Evolutionary conservation across 2,329 filamentous ascomycete species (phyloP).

Genomic region (Zymoseptoria pseudotritici): DNA sequence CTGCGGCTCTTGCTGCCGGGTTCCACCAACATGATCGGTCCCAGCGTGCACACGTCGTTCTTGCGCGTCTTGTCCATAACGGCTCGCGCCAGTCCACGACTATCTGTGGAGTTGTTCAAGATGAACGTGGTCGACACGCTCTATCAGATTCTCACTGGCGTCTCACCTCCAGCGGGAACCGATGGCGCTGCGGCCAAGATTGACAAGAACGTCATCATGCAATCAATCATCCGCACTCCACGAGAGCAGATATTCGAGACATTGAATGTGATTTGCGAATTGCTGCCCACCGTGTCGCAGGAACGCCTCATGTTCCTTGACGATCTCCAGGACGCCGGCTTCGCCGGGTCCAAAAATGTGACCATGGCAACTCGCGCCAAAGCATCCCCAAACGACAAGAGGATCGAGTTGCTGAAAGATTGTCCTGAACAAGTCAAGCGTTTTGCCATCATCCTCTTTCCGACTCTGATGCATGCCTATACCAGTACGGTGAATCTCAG

Average conservation of each 20-base stretch:
- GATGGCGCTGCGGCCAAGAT: conserved; percentile 78
- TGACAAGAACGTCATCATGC: conserved; percentile 97
- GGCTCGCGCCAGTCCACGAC: conserved; percentile 74
- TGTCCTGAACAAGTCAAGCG: conserved; percentile 83
- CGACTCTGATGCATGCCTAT: conserved; percentile 91
- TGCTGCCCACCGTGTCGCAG: conserved; percentile 68
- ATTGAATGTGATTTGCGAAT: conserved; percentile 91
- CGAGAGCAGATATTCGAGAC: conserved; percentile 96
- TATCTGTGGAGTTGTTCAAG: conserved; percentile 86
- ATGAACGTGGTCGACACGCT: conserved; percentile 96
- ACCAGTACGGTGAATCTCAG: conserved; percentile 94
- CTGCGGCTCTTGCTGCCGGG: conserved; percentile 83
- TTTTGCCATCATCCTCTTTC: conserved; percentile 87
- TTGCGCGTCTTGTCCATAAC: conserved; percentile 85
- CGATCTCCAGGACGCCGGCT: conserved; percentile 42
- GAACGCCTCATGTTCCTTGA: conserved; percentile 47
- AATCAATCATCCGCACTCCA: conserved; percentile 89
- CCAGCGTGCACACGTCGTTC: conserved; percentile 94
- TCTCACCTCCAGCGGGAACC: conserved; percentile 75
- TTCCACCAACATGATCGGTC: conserved; percentile 88
- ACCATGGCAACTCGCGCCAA: conserved; percentile 39
- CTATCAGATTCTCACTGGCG: conserved; percentile 93
- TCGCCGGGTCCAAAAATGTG: conserved; percentile 40
- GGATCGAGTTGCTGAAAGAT: conserved; percentile 70
- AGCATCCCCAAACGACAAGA: conserved; percentile 66